phyloP scores from a whole-genome alignment of 2,329 filamentous ascomycete species.

The Calonectria pauciramosa region DNA sequence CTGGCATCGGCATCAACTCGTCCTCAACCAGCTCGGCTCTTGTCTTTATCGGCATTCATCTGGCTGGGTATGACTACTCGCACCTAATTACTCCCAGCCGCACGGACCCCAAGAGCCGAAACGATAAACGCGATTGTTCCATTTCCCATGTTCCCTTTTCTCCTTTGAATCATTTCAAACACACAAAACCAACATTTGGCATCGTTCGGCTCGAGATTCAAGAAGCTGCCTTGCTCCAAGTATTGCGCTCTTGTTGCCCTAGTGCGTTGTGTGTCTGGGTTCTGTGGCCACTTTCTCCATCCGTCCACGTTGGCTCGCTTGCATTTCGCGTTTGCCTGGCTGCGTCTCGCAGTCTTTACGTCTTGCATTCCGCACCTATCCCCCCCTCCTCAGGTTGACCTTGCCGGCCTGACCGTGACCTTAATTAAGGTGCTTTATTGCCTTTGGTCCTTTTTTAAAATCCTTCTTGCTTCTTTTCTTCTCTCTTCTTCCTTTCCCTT shows the following conservation, averaged over 20 bases:
- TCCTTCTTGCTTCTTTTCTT: background rate
- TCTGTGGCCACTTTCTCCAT: slow-evolving; percentile 15
- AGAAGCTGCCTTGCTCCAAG: background rate
- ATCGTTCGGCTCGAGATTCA: background rate
- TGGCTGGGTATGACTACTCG: background rate
- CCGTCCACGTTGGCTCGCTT: slow-evolving; percentile 4
- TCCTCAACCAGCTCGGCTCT: background rate
- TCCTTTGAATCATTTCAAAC: background rate
- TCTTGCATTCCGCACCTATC: slow-evolving; percentile 19
- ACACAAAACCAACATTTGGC: background rate
- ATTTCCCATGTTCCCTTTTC: slow-evolving; percentile 9
- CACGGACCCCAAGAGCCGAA: slow-evolving; percentile 9
- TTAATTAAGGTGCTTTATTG: slow-evolving; percentile 5
- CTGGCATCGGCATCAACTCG: background rate
- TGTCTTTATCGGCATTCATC: background rate
- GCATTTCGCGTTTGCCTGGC: slow-evolving; percentile 20
- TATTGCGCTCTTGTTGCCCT: background rate
- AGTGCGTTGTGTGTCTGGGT: slow-evolving; percentile 1
- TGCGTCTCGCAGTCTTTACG: slow-evolving; percentile 12
- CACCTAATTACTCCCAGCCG: slow-evolving; percentile 8
- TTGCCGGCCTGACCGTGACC: slow-evolving; percentile 15
- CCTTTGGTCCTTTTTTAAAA: slow-evolving; percentile 1
- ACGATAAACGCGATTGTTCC: slow-evolving; percentile 9
- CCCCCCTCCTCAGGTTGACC: slow-evolving; percentile 11
- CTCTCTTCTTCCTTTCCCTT: background rate